Percentiles rank a stretch among this genome's conserved stretches.
phyloP scores from a whole-genome alignment of 208 protist species.

The Entamoeba histolytica region DNA sequence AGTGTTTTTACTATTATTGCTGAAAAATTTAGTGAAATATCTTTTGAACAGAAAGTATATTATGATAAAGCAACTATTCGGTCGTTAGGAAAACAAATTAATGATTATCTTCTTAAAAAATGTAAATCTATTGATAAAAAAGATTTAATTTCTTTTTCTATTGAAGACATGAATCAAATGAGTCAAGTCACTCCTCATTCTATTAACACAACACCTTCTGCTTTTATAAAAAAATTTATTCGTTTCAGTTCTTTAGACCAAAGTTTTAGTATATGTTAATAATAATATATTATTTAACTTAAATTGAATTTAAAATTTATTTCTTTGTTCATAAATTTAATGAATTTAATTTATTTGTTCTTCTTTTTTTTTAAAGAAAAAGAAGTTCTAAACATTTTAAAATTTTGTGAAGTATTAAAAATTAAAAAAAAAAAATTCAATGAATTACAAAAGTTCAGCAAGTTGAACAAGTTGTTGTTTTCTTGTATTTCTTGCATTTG shows the following conservation, averaged over 20 bases:
- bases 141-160: not conserved
- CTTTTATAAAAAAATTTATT: not conserved
- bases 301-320: no score
- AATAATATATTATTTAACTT: not conserved
- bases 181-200: not conserved
- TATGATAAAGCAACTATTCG: not conserved
- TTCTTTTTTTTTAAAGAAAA: no score
- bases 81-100: not conserved
- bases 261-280: not conserved
- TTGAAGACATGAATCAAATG: not conserved
- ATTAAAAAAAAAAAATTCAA: not conserved
- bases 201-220: not conserved
- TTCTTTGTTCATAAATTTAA: no score
- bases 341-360: no score
- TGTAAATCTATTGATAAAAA: not conserved
- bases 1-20: not conserved
- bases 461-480: not conserved
- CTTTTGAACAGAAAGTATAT: not conserved
- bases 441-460: not conserved
- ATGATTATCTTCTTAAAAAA: not conserved
- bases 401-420: no score
- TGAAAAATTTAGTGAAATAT: not conserved
- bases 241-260: not conserved
- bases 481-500: not conserved
- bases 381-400: no score